These are phyloP conservation scores for Epichloe sylvatica DNA, from an alignment of 2,329 filamentous ascomycete genomes.

Conservation along the genomic window DNA sequence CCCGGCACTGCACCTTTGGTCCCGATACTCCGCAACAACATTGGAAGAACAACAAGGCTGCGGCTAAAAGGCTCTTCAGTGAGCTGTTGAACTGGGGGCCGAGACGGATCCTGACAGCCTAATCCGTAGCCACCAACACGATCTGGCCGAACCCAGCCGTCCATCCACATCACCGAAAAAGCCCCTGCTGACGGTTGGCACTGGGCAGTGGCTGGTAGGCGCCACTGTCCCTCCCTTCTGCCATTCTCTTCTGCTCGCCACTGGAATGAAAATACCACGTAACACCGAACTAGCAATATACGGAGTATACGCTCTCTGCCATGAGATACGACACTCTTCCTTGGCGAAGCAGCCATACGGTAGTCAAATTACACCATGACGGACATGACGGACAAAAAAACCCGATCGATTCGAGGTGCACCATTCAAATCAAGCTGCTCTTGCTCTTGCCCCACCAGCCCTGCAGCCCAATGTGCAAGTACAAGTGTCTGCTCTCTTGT, in stretches of 20 bases:
- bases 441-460: neutral
- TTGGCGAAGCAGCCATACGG: no score
- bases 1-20: neutral
- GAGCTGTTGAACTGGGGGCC: neutral
- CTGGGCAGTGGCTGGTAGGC: neutral
- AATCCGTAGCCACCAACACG: neutral
- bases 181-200: neutral
- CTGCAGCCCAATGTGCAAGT: neutral
- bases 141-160: neutral
- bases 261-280: neutral
- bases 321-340: no score
- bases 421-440: neutral
- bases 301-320: no score
- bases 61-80: neutral
- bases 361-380: neutral
- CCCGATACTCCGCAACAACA: neutral
- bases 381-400: neutral
- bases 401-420: neutral
- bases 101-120: neutral
- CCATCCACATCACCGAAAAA: neutral
- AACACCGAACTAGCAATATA: no score
- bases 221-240: neutral
- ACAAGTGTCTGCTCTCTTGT: neutral
- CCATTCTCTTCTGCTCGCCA: neutral
- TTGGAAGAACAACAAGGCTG: conserved; percentile 1